Conservation (phyloP, 2,329 filamentous ascomycete species). For the Hymenoscyphus infarciens region DNA sequence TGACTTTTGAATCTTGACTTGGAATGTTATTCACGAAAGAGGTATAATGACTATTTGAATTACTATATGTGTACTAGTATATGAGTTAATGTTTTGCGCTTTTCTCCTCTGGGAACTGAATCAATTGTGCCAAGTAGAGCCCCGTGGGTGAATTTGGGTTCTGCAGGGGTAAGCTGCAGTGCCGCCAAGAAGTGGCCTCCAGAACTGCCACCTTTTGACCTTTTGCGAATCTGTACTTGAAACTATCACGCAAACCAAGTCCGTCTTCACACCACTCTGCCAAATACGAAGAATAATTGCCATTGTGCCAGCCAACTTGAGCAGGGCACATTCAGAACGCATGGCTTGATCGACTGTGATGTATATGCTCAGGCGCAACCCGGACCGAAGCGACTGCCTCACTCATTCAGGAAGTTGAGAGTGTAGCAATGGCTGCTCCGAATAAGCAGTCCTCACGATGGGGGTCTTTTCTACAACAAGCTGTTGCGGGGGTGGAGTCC, state of each 20-base stretch:
- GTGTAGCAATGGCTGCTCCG: slow-evolving; percentile 32
- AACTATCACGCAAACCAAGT: slow-evolving; percentile 2
- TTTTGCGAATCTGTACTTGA: slow-evolving; percentile 11
- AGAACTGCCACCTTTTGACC: slow-evolving; percentile 1
- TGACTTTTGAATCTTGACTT: too few relatives aligned
- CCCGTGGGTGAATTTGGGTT: slow-evolving; percentile 12
- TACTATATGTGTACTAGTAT: too few relatives aligned
- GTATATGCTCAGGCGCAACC: slow-evolving; percentile 20
- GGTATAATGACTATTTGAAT: too few relatives aligned
- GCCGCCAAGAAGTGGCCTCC: slow-evolving; percentile 16
- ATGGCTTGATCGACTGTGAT: slow-evolving; percentile 20
- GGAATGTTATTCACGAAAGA: too few relatives aligned
- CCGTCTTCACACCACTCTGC: neutral
- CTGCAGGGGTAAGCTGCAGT: slow-evolving; percentile 9
- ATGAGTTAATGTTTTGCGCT: too few relatives aligned
- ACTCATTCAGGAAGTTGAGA: slow-evolving; percentile 16
- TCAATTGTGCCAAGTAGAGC: slow-evolving; percentile 8
- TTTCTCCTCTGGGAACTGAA: neutral
- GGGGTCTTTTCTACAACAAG: slow-evolving; percentile 81
- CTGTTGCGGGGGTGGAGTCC: slow-evolving; percentile 90
- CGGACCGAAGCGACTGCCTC: slow-evolving; percentile 22
- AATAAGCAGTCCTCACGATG: slow-evolving; percentile 56
- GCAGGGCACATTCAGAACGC: neutral
- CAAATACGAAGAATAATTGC: neutral
- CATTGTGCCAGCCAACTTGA: neutral